Conservation (phyloP, 2,329 filamentous ascomycete genomes). For the Ilyonectria destructans region DNA sequence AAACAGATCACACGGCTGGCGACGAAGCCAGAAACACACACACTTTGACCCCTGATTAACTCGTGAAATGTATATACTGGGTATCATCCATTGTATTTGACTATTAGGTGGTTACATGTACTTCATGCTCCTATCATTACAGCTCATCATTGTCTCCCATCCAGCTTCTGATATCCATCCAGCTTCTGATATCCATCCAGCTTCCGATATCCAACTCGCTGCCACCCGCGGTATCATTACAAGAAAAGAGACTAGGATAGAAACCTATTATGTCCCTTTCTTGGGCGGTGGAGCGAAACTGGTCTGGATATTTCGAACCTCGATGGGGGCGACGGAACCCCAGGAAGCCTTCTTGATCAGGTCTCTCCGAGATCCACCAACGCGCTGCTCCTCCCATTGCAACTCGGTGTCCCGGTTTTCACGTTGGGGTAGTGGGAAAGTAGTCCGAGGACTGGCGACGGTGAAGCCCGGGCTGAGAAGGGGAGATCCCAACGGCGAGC, state of each 20-base stretch:
- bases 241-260: slow-evolving; percentile 2
- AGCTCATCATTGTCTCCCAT: slow-evolving; percentile 1
- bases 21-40: slow-evolving; percentile 3
- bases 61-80: background rate
- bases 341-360: slow-evolving; percentile 41
- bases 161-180: background rate
- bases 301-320: slow-evolving; percentile 56
- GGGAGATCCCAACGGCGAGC: slow-evolving; percentile 35
- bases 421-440: slow-evolving; percentile 25
- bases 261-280: slow-evolving; percentile 31
- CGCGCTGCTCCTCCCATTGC: slow-evolving; percentile 40
- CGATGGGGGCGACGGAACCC: slow-evolving; percentile 54
- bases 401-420: slow-evolving; percentile 33
- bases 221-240: background rate
- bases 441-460: slow-evolving; percentile 40
- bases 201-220: background rate
- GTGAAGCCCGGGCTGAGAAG: slow-evolving; percentile 45
- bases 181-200: background rate
- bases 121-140: background rate
- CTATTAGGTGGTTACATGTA: slow-evolving; percentile 5
- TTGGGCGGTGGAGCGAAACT: slow-evolving; percentile 60
- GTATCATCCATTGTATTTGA: slow-evolving; percentile 5
- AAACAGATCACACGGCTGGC: slow-evolving; percentile 22
- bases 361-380: slow-evolving; percentile 25
- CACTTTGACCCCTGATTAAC: slow-evolving; percentile 10